Evolutionary conservation across 352 stramenopile genomes (phyloP).

Genomic region (Globisporangium radiosum): DNA sequence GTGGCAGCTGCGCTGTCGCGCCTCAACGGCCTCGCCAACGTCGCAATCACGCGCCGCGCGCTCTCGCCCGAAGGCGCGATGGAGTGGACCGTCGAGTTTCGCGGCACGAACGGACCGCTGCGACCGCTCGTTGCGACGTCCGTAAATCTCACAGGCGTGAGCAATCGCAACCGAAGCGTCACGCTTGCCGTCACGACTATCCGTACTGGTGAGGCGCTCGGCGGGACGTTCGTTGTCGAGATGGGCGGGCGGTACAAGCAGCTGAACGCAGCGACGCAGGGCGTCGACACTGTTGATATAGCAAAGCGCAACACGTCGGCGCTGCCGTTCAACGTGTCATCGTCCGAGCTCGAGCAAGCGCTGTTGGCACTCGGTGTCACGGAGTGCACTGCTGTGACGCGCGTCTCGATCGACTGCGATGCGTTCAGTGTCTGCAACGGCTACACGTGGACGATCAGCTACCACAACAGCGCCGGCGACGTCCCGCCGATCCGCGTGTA

Average conservation of each 20-base stretch:
- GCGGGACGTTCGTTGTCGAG: constrained; percentile 37
- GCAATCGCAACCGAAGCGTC: constrained; percentile 15
- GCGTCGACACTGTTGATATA: constrained; percentile 38
- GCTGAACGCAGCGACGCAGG: constrained; percentile 25
- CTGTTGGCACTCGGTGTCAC: constrained; percentile 37
- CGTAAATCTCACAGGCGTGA: constrained; percentile 41
- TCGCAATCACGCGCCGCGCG: constrained; percentile 26
- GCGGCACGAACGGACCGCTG: constrained; percentile 55
- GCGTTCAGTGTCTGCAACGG: constrained; percentile 52
- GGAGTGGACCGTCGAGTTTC: constrained; percentile 62
- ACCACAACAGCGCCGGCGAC: constrained; percentile 51
- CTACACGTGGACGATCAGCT: constrained; percentile 67
- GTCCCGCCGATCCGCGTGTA: constrained; percentile 50
- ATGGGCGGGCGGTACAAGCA: constrained; percentile 62
- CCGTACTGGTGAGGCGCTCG: constrained; percentile 41
- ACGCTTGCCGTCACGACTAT: constrained; percentile 27
- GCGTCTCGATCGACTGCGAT: constrained; percentile 42
- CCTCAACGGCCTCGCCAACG: constrained; percentile 48
- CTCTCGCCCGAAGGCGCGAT: constrained; percentile 50
- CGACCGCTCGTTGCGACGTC: constrained; percentile 22
- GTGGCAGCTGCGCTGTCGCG: constrained; percentile 26
- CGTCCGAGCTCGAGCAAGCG: constrained; percentile 19
- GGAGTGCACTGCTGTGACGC: constrained; percentile 27
- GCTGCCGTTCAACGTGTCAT: constrained; percentile 34
- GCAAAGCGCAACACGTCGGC: constrained; percentile 33